These are phyloP conservation scores for Fusarium pininemorale DNA, from an alignment of 2,329 filamentous ascomycete genomes.

Conservation along the genomic window DNA sequence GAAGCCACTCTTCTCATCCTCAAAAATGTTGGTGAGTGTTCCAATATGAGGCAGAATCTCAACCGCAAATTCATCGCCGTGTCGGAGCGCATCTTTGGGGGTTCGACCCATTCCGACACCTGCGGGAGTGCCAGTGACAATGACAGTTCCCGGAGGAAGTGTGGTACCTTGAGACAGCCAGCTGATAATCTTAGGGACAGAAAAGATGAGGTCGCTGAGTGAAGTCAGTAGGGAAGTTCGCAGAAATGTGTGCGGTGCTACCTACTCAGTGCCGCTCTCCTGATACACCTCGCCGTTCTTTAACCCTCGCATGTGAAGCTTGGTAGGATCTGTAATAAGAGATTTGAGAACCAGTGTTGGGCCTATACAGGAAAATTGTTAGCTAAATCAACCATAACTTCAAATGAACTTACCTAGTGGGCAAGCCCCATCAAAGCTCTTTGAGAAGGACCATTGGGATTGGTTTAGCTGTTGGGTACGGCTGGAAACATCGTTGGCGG, in stretches of 20 bases:
- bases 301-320: conserved; percentile 62
- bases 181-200: conserved; percentile 65
- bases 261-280: conserved; percentile 38
- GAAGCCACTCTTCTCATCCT: conserved; percentile 35
- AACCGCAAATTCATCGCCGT: conserved; percentile 66
- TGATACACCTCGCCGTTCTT: conserved; percentile 59
- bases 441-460: conserved; percentile 57
- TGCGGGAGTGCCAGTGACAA: conserved; percentile 73
- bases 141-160: conserved; percentile 68
- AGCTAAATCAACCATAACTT: not conserved
- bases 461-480: conserved; percentile 42
- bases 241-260: conserved; percentile 30
- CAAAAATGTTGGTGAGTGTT: conserved; percentile 50
- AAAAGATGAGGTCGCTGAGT: conserved; percentile 69
- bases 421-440: conserved; percentile 66
- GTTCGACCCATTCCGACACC: conserved; percentile 76
- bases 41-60: conserved; percentile 55
- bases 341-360: conserved; percentile 71
- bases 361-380: conserved; percentile 51
- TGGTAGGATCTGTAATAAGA: conserved; percentile 66
- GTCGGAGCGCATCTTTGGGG: conserved; percentile 72
- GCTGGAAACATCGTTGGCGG: conserved; percentile 68
- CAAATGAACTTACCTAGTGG: conserved; percentile 50
- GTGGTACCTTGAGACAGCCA: conserved; percentile 70
- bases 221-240: not conserved